Conservation (phyloP, 129 eudicot species). For the Daucus carota region DNA sequence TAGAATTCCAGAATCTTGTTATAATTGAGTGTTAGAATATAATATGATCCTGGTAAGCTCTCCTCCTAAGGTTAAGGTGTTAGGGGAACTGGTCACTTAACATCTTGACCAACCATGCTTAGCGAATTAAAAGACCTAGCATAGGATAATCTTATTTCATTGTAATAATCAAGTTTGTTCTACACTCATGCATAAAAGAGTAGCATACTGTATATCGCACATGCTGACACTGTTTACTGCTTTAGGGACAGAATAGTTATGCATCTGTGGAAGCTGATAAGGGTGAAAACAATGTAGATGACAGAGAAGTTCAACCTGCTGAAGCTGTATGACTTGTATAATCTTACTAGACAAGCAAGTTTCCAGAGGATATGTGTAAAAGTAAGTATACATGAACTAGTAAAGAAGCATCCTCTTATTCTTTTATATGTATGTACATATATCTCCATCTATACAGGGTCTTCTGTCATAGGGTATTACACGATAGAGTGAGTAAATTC, state of each 20-base stretch:
- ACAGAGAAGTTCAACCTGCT: not conserved
- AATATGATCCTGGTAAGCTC: no score
- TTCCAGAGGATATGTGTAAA: not conserved
- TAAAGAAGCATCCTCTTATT: slow-evolving; percentile 1
- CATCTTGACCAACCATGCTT: no score
- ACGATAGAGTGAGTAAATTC: not conserved
- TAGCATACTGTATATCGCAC: not conserved
- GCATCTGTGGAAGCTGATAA: not conserved
- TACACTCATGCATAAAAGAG: not conserved
- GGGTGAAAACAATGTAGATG: not conserved
- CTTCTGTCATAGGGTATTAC: not conserved
- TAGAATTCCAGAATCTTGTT: not conserved
- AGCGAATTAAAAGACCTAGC: not conserved
- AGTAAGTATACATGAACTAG: not conserved
- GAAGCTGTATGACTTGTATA: not conserved
- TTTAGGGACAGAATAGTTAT: not conserved
- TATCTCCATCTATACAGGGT: slow-evolving; percentile 1
- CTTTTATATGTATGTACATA: not conserved
- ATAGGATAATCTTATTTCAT: not conserved
- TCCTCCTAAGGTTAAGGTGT: no score
- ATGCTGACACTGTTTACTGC: not conserved
- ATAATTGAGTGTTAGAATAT: no score
- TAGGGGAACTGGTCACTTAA: no score
- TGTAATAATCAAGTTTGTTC: not conserved
- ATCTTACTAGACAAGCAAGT: not conserved